Percentiles rank a stretch among this genome's conserved stretches.
Conservation (phyloP, 2,329 filamentous ascomycete genomes). For the Scedosporium apiospermum region DNA sequence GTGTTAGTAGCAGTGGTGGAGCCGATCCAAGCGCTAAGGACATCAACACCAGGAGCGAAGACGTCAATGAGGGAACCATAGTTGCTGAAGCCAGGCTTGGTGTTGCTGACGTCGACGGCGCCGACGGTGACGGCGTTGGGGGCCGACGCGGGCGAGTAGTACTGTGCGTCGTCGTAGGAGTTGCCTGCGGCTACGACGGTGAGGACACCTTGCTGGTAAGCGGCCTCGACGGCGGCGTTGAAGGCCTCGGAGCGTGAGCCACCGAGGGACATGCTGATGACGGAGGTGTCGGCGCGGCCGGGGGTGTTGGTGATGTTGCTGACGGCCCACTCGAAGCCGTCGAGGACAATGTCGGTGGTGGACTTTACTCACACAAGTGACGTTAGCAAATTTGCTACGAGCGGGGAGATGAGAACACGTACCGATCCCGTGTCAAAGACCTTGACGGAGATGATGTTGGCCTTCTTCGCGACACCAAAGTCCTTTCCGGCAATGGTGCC, state of each 20-base stretch:
- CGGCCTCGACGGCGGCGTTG: conserved; percentile 38
- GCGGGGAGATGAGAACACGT: not conserved
- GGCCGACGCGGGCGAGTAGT: conserved; percentile 37
- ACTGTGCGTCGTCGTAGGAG: conserved; percentile 24
- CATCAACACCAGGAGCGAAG: conserved; percentile 37
- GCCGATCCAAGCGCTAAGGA: conserved; percentile 38
- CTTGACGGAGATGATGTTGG: conserved; percentile 34
- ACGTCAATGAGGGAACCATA: conserved; percentile 38
- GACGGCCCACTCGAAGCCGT: conserved; percentile 31
- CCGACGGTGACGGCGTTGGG: conserved; percentile 43
- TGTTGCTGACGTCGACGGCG: conserved; percentile 30
- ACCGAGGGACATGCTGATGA: conserved; percentile 48
- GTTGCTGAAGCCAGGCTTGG: conserved; percentile 37
- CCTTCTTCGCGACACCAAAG: conserved; percentile 36
- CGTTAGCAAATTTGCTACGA: not conserved
- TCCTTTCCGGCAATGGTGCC: conserved; percentile 33
- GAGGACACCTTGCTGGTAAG: conserved; percentile 36
- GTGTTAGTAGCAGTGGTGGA: conserved; percentile 28
- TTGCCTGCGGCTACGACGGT: conserved; percentile 49
- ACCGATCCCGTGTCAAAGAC: conserved; percentile 23
- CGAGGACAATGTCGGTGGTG: conserved; percentile 15
- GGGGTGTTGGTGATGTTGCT: conserved; percentile 30
- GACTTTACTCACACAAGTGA: not conserved
- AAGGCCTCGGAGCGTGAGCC: conserved; percentile 33
- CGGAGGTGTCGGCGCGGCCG: conserved; percentile 29